Base-by-base conservation (phyloP, 345 rosid genomes). In the Aquilaria sinensis region DNA sequence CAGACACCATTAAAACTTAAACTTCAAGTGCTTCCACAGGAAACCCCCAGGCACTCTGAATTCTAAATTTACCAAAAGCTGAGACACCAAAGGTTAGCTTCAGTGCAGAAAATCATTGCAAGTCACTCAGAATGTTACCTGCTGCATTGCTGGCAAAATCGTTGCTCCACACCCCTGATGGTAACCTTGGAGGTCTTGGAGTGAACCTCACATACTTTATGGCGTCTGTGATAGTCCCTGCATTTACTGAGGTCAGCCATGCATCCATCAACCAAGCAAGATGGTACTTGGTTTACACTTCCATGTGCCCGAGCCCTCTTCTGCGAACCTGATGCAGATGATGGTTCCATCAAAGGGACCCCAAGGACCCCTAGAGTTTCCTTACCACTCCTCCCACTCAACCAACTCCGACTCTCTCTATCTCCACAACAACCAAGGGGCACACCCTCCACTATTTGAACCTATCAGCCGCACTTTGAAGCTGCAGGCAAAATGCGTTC, bases 91-190 rank as follows among this genome's bases (percentile, higher is more conserved):
- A 9, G 43, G 43, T 9, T 37, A 37, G 43, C 43, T 37, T 37
- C 8, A 3, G 43, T 4, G 43, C 43, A 37, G 43, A 37, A 37
- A 37, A 37, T 9, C 43, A 37, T 10, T 23, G 60, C 7, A 57
- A 57, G 43, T 31, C 57, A 65, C 50, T 68, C 9, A 8, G 16
- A 48, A 29, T 46, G 62, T 50, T 67, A 82, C 96, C 96, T 78
- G 82, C 91, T 88, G 77, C 96, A 88, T 74, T 88, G 96, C 84
- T 88, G 96, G 77, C 96, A 85, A 66, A 88, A 88, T 33, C 91
- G 78, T 47, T 77, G 86, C 51, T 85, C 89, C 48, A 57, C 84
- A 47, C 91, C 87, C 58, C 67, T 75, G 58, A 88, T 81, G 11
- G 73, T 72, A 55, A 88, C 91, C 48, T 53, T 77, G 3, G 91